Base-by-base conservation (phyloP, 805 yeast genomes). In the Metschnikowia chrysomelidarum region DNA sequence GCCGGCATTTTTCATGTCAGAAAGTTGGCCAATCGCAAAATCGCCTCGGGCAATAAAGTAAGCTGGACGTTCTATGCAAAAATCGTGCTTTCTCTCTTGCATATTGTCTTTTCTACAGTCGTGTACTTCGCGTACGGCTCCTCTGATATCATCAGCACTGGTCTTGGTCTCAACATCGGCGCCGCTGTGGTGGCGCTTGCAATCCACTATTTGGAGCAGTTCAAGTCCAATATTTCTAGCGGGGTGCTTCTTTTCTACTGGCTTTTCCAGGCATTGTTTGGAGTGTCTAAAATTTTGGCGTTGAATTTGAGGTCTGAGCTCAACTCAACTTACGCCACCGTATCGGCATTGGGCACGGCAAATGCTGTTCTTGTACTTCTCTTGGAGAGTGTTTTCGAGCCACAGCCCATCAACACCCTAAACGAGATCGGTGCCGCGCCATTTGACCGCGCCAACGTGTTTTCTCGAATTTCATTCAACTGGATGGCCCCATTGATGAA, bases 401-500 rank as follows among this genome's bases (percentile, higher is more conserved):
- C 61, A 16, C 46, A 49, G 29, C 46, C 62, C 5, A 24, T 43
- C n/a, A 29, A 23, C 17, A 21, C 40, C 4, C 35, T 24, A 30
- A 19, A 19, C 5, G 38, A 37, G n/a, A 19, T 28, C 17, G 36
- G 39, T 7, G 19, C 20, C n/a, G 47, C 53, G 13, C 51, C 51
- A 2, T 49, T 34, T 27, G 53, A 30, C 37, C 28, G 40, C 3
- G 53, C 46, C 9, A 80, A 89, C 54, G 64, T 88, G 11, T 76
- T 91, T 44, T 82, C 95, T 2, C 68, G 75, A 34, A 65, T 91
- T 33, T 81, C 95, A 0, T 91, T 93, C 57, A 64, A 80, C 18
- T 93, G 98, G 98, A 87, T 93, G 95, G 79, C 87, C 14, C 78
- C 75, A 1, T 64, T 93, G 51, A 87, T 93, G 81, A 75, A 65